Percentiles rank a stretch among this genome's conserved stretches.
Conservation (phyloP, 352 stramenopile genomes). For the Pythium apleroticum region DNA sequence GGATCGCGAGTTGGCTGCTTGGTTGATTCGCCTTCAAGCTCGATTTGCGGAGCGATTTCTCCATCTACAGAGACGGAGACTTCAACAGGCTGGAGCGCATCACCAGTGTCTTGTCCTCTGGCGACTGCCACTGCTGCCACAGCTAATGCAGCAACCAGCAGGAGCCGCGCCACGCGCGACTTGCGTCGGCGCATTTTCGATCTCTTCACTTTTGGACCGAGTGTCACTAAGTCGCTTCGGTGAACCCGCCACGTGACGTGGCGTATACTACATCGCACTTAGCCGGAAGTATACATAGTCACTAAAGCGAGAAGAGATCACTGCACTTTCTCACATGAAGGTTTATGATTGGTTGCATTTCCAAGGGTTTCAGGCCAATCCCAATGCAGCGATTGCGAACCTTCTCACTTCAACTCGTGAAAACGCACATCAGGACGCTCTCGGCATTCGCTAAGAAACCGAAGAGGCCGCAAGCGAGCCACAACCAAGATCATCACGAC, state of each 20-base stretch:
- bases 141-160: conserved; percentile 10
- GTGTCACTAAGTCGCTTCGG: conserved; percentile 7
- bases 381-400: conserved; percentile 11
- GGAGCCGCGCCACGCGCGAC: conserved; percentile 14
- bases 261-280: conserved; percentile 22
- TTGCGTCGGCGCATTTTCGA: conserved; percentile 11
- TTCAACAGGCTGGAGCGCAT: background rate
- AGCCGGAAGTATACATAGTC: conserved; percentile 19
- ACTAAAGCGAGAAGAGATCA: background rate
- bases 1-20: background rate
- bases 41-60: conserved; percentile 1
- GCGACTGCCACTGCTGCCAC: conserved; percentile 9
- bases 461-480: background rate
- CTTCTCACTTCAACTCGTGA: conserved; percentile 15
- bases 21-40: background rate
- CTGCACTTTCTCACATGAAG: conserved; percentile 19
- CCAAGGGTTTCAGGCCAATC: conserved; percentile 16
- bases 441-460: conserved; percentile 13
- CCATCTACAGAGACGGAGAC: conserved; percentile 13
- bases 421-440: background rate
- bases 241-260: conserved; percentile 6
- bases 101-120: background rate
- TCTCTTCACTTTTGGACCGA: conserved; percentile 4
- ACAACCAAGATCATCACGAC: conserved; percentile 1
- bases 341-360: background rate